Evolutionary conservation across 805 yeast genomes (phyloP).

Genomic region (Pichia manshurica): DNA sequence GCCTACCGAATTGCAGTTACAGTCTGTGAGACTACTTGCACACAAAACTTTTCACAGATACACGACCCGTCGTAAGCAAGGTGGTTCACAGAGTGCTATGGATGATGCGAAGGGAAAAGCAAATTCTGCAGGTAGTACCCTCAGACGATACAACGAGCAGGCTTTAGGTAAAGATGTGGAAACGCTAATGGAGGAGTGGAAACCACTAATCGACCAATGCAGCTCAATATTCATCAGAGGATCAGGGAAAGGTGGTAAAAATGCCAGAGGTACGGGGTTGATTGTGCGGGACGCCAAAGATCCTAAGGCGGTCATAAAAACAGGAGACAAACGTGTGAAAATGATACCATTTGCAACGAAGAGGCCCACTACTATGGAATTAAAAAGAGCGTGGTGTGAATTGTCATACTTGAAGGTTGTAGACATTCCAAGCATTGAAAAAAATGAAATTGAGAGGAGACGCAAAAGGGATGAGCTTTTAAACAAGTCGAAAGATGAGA

Average conservation of each 20-base stretch:
- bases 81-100: constrained; percentile 91
- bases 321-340: constrained; percentile 56
- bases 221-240: constrained; percentile 67
- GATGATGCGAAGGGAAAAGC: constrained; percentile 94
- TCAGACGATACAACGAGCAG: constrained; percentile 85
- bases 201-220: constrained; percentile 50
- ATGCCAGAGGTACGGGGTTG: constrained; percentile 51
- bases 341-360: constrained; percentile 84
- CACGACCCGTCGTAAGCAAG: constrained; percentile 94
- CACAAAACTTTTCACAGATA: constrained; percentile 91
- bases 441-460: constrained; percentile 23
- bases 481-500: constrained; percentile 23
- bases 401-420: constrained; percentile 53
- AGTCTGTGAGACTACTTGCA: constrained; percentile 57
- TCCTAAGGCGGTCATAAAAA: constrained; percentile 47
- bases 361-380: constrained; percentile 76
- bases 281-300: constrained; percentile 13
- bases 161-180: constrained; percentile 76
- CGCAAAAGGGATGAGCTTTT: constrained; percentile 29
- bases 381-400: constrained; percentile 79
- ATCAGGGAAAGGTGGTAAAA: constrained; percentile 60
- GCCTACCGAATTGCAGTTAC: constrained; percentile 47
- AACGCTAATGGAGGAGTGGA: constrained; percentile 64
- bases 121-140: constrained; percentile 87
- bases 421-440: constrained; percentile 48